A percentile compares a stretch with the other conserved stretches of the same genome.
Evolutionary conservation across 805 yeast species (phyloP).

Genomic region (Monosporozyma unispora): DNA sequence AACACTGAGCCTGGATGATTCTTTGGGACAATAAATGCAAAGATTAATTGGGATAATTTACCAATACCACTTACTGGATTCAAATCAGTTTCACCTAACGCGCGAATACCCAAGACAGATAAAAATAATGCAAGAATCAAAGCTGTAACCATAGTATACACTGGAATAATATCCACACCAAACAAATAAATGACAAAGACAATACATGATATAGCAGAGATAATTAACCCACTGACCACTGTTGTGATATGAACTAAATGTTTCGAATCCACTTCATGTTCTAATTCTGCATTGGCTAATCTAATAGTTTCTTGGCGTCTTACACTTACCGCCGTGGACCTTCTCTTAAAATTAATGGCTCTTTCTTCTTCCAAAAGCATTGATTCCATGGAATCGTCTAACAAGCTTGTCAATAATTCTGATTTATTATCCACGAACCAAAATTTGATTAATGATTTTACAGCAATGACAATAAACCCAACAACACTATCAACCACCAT

Average conservation of each 20-base stretch:
- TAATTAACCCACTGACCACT: conserved; percentile 50
- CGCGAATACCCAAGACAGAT: conserved; percentile 83
- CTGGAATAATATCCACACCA: conserved; percentile 54
- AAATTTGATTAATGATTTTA: conserved; percentile 33
- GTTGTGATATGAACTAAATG: conserved; percentile 43
- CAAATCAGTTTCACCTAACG: conserved; percentile 92
- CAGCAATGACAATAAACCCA: conserved; percentile 57
- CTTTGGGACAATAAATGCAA: conserved; percentile 72
- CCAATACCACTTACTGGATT: conserved; percentile 98
- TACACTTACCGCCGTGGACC: conserved; percentile 4
- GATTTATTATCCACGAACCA: conserved; percentile 20
- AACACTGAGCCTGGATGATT: conserved; percentile 72
- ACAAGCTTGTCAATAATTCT: conserved; percentile 14
- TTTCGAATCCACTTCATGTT: conserved; percentile 33
- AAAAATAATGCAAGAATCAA: conserved; percentile 66
- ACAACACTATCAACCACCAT: conserved; percentile 90
- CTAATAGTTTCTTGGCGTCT: conserved; percentile 22
- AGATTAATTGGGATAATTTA: conserved; percentile 79
- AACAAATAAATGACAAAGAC: conserved; percentile 58
- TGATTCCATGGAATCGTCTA: conserved; percentile 27
- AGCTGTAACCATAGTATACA: conserved; percentile 60
- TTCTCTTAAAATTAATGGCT: conserved; percentile 18
- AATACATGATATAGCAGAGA: conserved; percentile 62
- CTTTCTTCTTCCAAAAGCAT: conserved; percentile 28
- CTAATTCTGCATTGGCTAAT: conserved; percentile 24